Conservation (phyloP, 805 yeast genomes). For the Candida nanaspora region DNA sequence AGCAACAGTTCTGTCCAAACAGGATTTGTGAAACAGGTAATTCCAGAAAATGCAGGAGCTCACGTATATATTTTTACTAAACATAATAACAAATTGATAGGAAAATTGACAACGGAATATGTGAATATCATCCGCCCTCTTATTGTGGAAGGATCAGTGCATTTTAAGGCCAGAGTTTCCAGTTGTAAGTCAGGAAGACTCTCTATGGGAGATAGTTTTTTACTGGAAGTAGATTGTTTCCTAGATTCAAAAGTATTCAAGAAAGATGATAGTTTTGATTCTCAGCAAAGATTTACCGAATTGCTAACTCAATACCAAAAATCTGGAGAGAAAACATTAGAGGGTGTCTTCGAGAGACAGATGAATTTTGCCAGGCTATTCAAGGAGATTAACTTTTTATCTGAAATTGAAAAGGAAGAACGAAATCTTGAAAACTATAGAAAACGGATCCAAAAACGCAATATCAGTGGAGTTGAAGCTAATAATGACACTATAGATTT, state of each 20-base stretch:
- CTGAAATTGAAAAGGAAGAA: conserved; percentile 1
- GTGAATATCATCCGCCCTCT: conserved; percentile 64
- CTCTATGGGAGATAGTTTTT: conserved; percentile 70
- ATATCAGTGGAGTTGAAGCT: no score
- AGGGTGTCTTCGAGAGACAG: neutral
- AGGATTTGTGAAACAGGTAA: neutral
- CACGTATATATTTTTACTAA: conserved; percentile 18
- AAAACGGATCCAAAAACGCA: neutral
- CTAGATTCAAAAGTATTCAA: conserved; percentile 40
- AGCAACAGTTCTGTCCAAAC: neutral
- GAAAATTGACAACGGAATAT: conserved; percentile 64
- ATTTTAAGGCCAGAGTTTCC: conserved; percentile 50
- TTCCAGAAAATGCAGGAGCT: conserved; percentile 8
- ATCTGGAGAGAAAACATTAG: neutral
- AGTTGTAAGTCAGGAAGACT: conserved; percentile 47
- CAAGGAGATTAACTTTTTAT: neutral
- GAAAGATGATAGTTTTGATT: no score
- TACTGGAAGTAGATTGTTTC: conserved; percentile 62
- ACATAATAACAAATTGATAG: conserved; percentile 51
- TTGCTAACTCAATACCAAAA: no score
- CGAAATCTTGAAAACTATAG: conserved; percentile 4
- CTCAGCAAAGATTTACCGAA: no score
- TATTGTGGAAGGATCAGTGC: conserved; percentile 44
- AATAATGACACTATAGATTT: neutral
- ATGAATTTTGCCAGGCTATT: neutral